These are phyloP conservation scores for Elymus sibiricus DNA, from an alignment of 176 grass and related monocot genomes.

Conservation along the genomic window DNA sequence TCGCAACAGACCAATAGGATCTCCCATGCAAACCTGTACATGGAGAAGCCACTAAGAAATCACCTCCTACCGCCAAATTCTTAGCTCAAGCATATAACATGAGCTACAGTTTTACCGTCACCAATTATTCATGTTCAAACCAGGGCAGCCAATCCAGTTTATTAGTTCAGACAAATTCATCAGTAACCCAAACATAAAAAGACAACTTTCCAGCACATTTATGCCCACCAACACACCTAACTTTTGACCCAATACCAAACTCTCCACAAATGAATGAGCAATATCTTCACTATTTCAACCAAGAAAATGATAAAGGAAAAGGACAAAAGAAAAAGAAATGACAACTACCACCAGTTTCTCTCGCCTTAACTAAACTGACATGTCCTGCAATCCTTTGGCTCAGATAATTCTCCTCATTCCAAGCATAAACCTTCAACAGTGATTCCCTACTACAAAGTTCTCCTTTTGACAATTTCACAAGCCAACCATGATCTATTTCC, in stretches of 20 bases:
- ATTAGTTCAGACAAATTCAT: conserved; percentile 25
- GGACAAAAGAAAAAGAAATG: conserved; percentile 38
- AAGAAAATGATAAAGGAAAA: conserved; percentile 15
- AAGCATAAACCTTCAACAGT: conserved; percentile 9
- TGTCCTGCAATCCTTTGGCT: conserved; percentile 20
- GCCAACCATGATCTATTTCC: not conserved
- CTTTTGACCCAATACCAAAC: conserved; percentile 40
- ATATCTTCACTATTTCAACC: conserved; percentile 34
- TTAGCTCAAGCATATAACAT: conserved; percentile 22
- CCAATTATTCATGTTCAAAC: not conserved
- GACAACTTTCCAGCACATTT: conserved; percentile 43
- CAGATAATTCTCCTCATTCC: conserved; percentile 19
- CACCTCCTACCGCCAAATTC: not conserved
- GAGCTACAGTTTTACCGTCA: conserved; percentile 10
- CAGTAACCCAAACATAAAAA: conserved; percentile 12
- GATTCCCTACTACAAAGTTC: not conserved
- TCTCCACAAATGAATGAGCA: conserved; percentile 32
- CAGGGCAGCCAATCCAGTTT: not conserved
- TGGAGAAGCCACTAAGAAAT: conserved; percentile 1
- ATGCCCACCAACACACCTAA: conserved; percentile 31
- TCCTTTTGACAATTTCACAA: not conserved
- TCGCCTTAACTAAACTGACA: conserved; percentile 33
- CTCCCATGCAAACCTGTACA: not conserved
- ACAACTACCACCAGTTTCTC: conserved; percentile 34
- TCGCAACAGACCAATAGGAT: not conserved